Base-by-base conservation (phyloP, 208 protist genomes). In the Wallacemonas collosoma region DNA sequence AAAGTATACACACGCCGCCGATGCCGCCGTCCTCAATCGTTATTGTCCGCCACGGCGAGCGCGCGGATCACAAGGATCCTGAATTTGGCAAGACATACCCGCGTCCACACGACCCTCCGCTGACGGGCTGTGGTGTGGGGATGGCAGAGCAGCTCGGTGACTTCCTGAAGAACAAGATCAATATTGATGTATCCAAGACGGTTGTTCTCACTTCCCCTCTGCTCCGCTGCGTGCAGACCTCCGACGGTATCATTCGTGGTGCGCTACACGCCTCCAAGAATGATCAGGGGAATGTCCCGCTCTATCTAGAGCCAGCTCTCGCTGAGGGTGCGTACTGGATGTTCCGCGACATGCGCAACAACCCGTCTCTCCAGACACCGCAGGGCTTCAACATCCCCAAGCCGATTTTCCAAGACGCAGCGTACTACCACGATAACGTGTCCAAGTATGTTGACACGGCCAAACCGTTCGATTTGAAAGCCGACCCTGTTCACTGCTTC, bases 31-130 rank as follows among this genome's bases (percentile, higher is more conserved):
- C 71, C 11, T 40, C 69, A 8, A 77, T 86, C 26, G 76, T 82
- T 51, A 71, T 86, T 62, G 82, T 82, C 2, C 87, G 87, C 40
- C 87, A 93, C 56, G 77, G 85, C 47, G 84, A 90, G 57, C 76
- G 87, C 12, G 44, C 75, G 51, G 87, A 93, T 64, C 75, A 87
- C 73, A 79, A 72, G 55, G 50, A 89, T 53, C 72, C 56, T 11
- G 43, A 64, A 53, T 93, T 83, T 41, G 44, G 45, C 47, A 77
- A 63, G 17, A 82, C 72, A 1, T 70, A 72, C 57, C 58, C 72
- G 2, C 81, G 80, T 40, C 74, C 85, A 14, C 87, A 90, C 68
- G 88, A 93, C 85, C 74, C 86, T 0, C 85, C 85, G 35, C 76
- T 93, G 64, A 90, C 88, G 2, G 50, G 76, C 2, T 68, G 75